Evolutionary conservation across 2,329 filamentous ascomycete genomes (phyloP), one percentile per base, ranked within the genome.

Genomic region (Ceratocystis ficicola): DNA sequence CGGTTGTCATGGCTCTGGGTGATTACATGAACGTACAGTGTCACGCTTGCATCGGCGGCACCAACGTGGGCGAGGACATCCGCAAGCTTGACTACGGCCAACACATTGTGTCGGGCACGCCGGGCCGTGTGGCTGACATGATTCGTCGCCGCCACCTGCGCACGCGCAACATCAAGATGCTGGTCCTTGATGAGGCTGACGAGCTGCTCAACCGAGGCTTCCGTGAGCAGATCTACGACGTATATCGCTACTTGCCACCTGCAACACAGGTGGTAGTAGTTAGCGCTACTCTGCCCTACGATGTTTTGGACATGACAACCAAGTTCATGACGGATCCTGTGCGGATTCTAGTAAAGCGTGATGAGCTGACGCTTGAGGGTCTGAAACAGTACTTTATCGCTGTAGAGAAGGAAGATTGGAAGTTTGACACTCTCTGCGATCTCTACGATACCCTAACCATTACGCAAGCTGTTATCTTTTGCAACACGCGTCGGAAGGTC

Each of bases 1-100:
- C 90, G 44, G 94, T 99, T 68, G 89, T 99, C 71, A 95, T 97
- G 86, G 94, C 94, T n/a, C 84, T 99, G n/a, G 94, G 94, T 70
- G 94, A 99, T 77, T 99, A 96, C 81, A 97, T 99, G 94, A 96
- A 96, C 74, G 90, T 99, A 2, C 92, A 99, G 77, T 99, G 94
- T 78, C 94, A 99, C 73, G 93, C 94, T 68, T 99, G 94, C 77
- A 97, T 99, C 73, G 94, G 94, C 71, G 94, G 94, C 68, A 99
- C 94, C 70, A 97, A 96, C 73, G 92, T 99, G 46, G 91, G 94
- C 71, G 94, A 97, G 75, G 94, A 99, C 74, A 99, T 99, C 71
- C 87, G 90, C 75, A 95, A 95, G 79, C 89, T 99, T 69, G 91
- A 97, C 75, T 94, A 97, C 72, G 94, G 94, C 69, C 94, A 96